phyloP scores from a whole-genome alignment of 2,329 filamentous ascomycete species.

The Blastomyces gilchristii region DNA sequence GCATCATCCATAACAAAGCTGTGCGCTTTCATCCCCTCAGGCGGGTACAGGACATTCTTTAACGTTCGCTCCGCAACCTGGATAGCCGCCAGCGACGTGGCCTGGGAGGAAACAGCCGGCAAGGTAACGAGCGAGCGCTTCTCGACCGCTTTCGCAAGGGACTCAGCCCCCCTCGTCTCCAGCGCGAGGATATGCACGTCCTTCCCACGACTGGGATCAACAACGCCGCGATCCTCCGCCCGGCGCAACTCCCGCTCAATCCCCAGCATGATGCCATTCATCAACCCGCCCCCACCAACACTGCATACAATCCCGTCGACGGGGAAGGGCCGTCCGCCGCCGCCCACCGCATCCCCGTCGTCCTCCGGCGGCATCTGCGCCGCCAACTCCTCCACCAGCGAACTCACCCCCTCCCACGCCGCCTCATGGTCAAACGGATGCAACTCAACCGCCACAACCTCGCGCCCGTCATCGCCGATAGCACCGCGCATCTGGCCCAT shows the following conservation, averaged over 20 bases:
- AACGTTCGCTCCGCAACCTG: conserved; percentile 60
- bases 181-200: conserved; percentile 54
- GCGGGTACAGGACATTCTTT: conserved; percentile 47
- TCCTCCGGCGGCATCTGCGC: conserved; percentile 33
- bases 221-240: neutral
- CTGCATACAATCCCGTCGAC: conserved; percentile 65
- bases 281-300: conserved; percentile 69
- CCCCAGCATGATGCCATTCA: conserved; percentile 65
- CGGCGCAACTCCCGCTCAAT: conserved; percentile 43
- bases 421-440: conserved; percentile 38
- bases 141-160: conserved; percentile 52
- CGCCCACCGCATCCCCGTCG: neutral
- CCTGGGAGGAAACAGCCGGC: conserved; percentile 62
- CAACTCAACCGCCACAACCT: conserved; percentile 32
- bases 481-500: conserved; percentile 33
- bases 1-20: conserved; percentile 60
- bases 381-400: conserved; percentile 36
- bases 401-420: conserved; percentile 39
- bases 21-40: conserved; percentile 41
- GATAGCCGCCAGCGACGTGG: conserved; percentile 62
- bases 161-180: conserved; percentile 66
- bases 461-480: conserved; percentile 19
- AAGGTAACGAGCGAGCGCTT: conserved; percentile 48
- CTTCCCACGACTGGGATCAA: conserved; percentile 7
- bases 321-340: conserved; percentile 24